phyloP scores from a whole-genome alignment of 1,284 basidiomycete species.

The Puccinia brachypodii region DNA sequence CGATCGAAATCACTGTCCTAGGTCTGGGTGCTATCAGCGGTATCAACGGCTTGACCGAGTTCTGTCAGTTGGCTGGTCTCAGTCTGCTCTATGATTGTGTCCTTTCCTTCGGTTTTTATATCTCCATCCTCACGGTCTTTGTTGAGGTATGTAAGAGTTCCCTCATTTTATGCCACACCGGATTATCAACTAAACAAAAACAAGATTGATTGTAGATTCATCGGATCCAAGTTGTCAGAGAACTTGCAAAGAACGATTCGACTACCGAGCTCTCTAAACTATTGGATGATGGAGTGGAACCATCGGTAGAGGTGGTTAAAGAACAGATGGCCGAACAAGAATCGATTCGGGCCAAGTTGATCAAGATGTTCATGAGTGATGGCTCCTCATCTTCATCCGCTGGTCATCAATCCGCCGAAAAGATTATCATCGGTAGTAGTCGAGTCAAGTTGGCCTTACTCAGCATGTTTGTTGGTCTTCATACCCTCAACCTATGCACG shows the following conservation, averaged over 20 bases:
- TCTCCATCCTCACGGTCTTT: constrained; percentile 86
- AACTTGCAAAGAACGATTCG: constrained; percentile 40
- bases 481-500: constrained; percentile 88
- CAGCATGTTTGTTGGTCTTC: constrained; percentile 75
- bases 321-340: constrained; percentile 40
- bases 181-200: neutral
- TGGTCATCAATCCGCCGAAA: neutral
- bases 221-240: constrained; percentile 39
- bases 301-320: constrained; percentile 37
- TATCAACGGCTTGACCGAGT: constrained; percentile 87
- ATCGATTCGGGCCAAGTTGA: constrained; percentile 26
- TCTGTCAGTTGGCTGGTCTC: constrained; percentile 88
- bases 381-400: neutral
- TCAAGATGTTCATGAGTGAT: constrained; percentile 34
- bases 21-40: constrained; percentile 81
- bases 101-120: constrained; percentile 85
- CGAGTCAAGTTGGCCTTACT: constrained; percentile 32
- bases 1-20: constrained; percentile 85
- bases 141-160: constrained; percentile 65
- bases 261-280: constrained; percentile 38
- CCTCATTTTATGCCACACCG: neutral
- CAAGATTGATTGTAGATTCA: constrained; percentile 39
- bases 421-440: constrained; percentile 26
- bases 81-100: constrained; percentile 82
- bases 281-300: constrained; percentile 31